Base-by-base conservation (phyloP, 2,329 filamentous ascomycete species). In the Colletotrichum sp. region DNA sequence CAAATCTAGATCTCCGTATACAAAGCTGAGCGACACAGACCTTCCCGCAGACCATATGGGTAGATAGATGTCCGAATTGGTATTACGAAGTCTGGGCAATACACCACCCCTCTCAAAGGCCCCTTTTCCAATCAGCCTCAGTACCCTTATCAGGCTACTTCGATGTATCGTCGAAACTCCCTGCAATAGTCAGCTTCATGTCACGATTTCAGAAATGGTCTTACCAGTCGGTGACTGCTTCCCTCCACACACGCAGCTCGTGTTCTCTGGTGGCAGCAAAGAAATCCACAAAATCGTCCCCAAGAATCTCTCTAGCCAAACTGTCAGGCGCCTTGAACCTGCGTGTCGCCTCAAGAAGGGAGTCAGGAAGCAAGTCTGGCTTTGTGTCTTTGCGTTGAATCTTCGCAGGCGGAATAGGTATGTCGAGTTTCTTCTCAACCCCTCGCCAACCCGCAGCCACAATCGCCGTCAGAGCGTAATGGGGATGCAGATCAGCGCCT, bases 161-260 rank as follows among this genome's bases (percentile, higher is more conserved):
- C 54, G 0, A 29, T 29, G 27, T 57, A 57, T 9, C 54, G 54
- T 29, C 24, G 21, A 18, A 57, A 57, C 24, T 57, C 54, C 54
- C 24, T 57, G 13, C 9, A 7, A 57, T 27, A 8, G 12, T 57
- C 4, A 57, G n/a, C 12, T 0, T 13, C 21, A 57, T 29, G 24
- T 24, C 8, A 18, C 2, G 24, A 27, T n/a, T 29, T 51, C 11
- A 51, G n/a, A 51, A 21, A 24, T 21, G 24, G 8, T 12, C 91
- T 82, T 87, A 93, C 93, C 93, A 94, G 82, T 94, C 93, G 29
- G 93, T 94, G 13, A 94, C 92, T n/a, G 93, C 93, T 80, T 94
- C 93, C 77, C 94, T 92, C 92, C 92, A 95, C 36, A 94, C 82
- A 77, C 90, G 84, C 75, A 93, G 86, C 80, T 95, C 93, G 84